Base-by-base conservation (phyloP, 768 basidiomycete species). In the Asterophora lycoperdoides region DNA sequence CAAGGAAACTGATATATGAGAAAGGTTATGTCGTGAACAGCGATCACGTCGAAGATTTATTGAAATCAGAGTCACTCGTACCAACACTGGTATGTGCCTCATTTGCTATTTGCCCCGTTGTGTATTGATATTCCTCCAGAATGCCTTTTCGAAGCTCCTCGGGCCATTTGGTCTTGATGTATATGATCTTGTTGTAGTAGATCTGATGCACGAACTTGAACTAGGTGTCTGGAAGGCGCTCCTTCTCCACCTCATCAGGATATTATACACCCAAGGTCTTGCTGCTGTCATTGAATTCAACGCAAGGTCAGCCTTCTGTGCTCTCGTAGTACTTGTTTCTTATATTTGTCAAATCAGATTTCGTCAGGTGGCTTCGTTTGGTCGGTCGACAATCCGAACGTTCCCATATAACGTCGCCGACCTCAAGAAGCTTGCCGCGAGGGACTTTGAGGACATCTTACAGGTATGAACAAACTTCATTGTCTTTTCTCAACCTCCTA, bases 401-500 rank as follows among this genome's bases (percentile, higher is more conserved):
- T 71, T 72, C 43, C 29, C 44, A 4, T 43, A 48, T 18, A 70
- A 74, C 55, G 64, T 60, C 0, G 64, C 68, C 1, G 61, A 62
- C 6, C 59, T 73, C 59, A 67, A 64, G 19, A 51, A 57, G 10
- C 46, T 70, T 1, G 67, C 67, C 1, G 73, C 66, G 0, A 54
- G 60, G 5, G 68, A 75, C 39, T 73, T 62, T 37, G 65, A 75
- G 29, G 71, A 75, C 36, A 49, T 73, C 1, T 52, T 73, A 0
- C 71, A 71, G 56, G 64, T 62, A 55, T 42, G 43, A 57, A n/a
- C n/a, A n/a, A n/a, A n/a, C n/a, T n/a, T n/a, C n/a, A n/a, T n/a
- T n/a, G n/a, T n/a, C n/a, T n/a, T n/a, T n/a, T n/a, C n/a, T n/a
- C n/a, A n/a, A n/a, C n/a, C n/a, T n/a, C n/a, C n/a, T n/a, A n/a